Conservation (phyloP, 2,329 filamentous ascomycete species). For the Sordariomycetes sp. region DNA sequence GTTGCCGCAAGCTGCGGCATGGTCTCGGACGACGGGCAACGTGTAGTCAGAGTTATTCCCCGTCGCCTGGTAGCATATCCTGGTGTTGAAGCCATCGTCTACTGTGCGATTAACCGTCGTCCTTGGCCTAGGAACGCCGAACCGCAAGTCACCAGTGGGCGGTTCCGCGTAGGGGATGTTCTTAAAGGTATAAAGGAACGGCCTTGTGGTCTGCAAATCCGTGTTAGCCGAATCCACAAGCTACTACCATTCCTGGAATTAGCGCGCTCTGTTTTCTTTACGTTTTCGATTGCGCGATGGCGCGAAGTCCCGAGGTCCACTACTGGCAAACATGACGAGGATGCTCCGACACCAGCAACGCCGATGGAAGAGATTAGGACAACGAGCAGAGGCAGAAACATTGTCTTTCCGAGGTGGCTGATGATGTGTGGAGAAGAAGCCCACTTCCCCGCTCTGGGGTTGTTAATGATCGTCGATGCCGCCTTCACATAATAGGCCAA, state of each 20-base stretch:
- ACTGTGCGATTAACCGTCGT: slow-evolving; percentile 15
- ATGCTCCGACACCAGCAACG: not conserved
- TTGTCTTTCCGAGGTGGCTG: too few species aligned
- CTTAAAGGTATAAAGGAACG: slow-evolving; percentile 20
- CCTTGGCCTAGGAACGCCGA: slow-evolving; percentile 18
- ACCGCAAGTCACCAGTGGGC: slow-evolving; percentile 23
- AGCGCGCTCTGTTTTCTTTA: not conserved
- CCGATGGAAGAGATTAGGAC: not conserved
- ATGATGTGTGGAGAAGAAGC: too few species aligned
- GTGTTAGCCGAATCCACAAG: too few species aligned
- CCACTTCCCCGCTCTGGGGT: too few species aligned
- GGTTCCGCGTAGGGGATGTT: slow-evolving; percentile 28
- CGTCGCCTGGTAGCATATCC: slow-evolving; percentile 14
- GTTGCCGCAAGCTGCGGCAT: not conserved
- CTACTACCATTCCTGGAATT: too few species aligned
- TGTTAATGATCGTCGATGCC: too few species aligned
- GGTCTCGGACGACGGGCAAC: not conserved
- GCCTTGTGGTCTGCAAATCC: not conserved
- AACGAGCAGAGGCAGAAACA: too few species aligned
- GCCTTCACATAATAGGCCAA: too few species aligned
- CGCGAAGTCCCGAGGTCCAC: slow-evolving; percentile 54
- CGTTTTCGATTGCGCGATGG: slow-evolving; percentile 1
- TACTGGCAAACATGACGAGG: slow-evolving; percentile 27
- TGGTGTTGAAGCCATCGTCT: slow-evolving; percentile 13
- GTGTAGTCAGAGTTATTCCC: slow-evolving; percentile 9